Evolutionary conservation across 2,329 filamentous ascomycete genomes (phyloP).

Genomic region (Amphichorda felina): DNA sequence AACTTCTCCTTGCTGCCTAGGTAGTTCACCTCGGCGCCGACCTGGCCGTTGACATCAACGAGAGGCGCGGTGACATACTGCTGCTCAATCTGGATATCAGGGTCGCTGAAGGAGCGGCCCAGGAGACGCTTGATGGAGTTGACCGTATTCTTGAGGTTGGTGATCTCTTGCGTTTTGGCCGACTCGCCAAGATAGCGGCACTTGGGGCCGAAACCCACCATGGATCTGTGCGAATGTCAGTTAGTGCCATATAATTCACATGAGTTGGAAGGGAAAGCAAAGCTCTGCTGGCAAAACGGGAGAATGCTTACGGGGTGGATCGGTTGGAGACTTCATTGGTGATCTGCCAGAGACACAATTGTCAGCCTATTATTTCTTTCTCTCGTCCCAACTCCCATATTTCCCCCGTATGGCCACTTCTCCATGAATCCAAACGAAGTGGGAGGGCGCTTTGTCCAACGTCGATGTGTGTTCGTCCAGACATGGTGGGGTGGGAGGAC

Average conservation of each 20-base stretch:
- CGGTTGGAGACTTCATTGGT: slow-evolving; percentile 99
- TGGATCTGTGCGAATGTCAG: slow-evolving; percentile 44
- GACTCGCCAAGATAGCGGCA: slow-evolving; percentile 87
- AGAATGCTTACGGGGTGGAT: slow-evolving; percentile 81
- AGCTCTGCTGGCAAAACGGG: background rate
- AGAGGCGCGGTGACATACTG: slow-evolving; percentile 78
- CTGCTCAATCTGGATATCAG: slow-evolving; percentile 88
- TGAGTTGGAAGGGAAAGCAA: background rate
- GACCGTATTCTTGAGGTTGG: slow-evolving; percentile 99
- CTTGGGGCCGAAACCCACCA: slow-evolving; percentile 93
- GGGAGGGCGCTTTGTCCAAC: background rate
- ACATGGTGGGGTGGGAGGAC: background rate
- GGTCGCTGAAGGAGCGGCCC: slow-evolving; percentile 76
- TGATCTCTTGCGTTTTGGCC: slow-evolving; percentile 97
- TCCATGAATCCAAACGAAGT: no score
- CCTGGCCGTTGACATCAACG: slow-evolving; percentile 84
- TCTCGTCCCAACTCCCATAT: background rate
- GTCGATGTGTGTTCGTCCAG: background rate
- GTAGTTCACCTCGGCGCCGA: slow-evolving; percentile 88
- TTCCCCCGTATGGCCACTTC: background rate
- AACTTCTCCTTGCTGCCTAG: slow-evolving; percentile 92
- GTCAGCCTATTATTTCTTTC: background rate
- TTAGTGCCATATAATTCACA: background rate
- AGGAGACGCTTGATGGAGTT: slow-evolving; percentile 83
- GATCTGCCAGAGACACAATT: slow-evolving; percentile 47